Conservation (phyloP, 73 alveolate genomes). For the Symbiodinium natans region DNA sequence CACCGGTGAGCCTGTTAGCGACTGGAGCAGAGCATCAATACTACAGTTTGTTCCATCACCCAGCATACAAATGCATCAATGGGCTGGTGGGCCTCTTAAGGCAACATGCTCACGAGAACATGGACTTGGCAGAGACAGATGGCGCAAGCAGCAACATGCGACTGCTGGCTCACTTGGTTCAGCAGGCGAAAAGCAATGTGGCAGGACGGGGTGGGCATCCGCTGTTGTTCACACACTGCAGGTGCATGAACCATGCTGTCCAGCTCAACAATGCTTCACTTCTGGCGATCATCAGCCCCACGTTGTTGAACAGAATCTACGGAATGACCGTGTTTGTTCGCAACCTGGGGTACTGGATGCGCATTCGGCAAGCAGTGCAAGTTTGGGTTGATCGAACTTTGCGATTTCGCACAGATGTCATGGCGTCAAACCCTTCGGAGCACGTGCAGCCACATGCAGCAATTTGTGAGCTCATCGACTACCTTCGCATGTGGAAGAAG, state of each 20-base stretch:
- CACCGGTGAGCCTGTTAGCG: slow-evolving; percentile 25
- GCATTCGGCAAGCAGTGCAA: background rate
- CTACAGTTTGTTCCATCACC: slow-evolving; percentile 1
- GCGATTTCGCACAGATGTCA: background rate
- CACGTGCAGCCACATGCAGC: background rate
- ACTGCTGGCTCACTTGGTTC: slow-evolving; percentile 5
- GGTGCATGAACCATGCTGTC: background rate
- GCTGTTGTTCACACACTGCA: background rate
- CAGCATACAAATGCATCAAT: background rate
- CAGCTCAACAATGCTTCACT: background rate
- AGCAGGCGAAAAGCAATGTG: background rate
- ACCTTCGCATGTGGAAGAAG: background rate
- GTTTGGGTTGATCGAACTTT: background rate
- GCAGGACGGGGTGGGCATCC: no score
- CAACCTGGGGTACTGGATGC: slow-evolving; percentile 10
- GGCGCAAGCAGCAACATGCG: slow-evolving; percentile 3
- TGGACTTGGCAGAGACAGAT: background rate
- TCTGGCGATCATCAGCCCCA: background rate
- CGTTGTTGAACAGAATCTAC: background rate
- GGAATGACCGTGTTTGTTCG: slow-evolving; percentile 7
- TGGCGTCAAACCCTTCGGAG: background rate
- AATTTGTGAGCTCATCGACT: slow-evolving; percentile 9
- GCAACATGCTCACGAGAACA: background rate
- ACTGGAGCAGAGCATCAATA: background rate
- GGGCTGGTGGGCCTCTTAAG: background rate